phyloP scores from a whole-genome alignment of 1,139 yeast species.

The Taphrina communis region DNA sequence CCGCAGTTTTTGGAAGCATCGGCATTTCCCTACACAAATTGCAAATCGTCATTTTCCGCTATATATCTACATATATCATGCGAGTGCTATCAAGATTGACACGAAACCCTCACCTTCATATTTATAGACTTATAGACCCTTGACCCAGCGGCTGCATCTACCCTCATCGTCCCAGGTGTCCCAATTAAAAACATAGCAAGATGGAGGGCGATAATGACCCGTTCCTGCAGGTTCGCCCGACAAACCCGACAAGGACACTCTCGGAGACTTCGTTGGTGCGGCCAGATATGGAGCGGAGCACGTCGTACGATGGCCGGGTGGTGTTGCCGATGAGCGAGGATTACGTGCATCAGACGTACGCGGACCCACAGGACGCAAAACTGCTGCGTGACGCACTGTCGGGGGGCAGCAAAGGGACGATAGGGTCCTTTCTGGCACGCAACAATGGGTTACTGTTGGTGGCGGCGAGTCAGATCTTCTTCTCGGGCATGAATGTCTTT shows the following conservation, averaged over 20 bases:
- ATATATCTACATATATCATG: no score
- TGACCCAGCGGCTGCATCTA: no score
- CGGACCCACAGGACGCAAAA: constrained; percentile 22
- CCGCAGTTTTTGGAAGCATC: no score
- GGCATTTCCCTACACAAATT: no score
- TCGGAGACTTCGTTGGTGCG: constrained; percentile 14
- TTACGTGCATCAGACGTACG: constrained; percentile 32
- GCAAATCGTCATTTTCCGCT: no score
- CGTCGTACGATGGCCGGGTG: constrained; percentile 33
- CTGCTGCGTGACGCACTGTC: constrained; percentile 15
- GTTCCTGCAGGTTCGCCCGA: constrained; percentile 1
- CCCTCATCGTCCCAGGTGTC: no score
- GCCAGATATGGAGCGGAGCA: constrained; percentile 14
- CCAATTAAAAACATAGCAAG: no score
- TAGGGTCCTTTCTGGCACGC: constrained; percentile 21
- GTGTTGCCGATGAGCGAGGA: constrained; percentile 36
- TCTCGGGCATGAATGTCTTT: constrained; percentile 74
- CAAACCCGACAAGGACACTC: background rate
- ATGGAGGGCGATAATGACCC: background rate
- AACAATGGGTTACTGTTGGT: constrained; percentile 45
- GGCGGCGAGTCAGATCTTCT: constrained; percentile 62
- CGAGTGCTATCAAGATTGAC: no score
- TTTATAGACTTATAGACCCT: no score
- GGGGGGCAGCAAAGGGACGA: background rate
- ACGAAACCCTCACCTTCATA: no score